Evolutionary conservation across 208 protist species (phyloP), one percentile per base, ranked within the genome.

Genomic region (Leptomonas pyrrhocoris): DNA sequence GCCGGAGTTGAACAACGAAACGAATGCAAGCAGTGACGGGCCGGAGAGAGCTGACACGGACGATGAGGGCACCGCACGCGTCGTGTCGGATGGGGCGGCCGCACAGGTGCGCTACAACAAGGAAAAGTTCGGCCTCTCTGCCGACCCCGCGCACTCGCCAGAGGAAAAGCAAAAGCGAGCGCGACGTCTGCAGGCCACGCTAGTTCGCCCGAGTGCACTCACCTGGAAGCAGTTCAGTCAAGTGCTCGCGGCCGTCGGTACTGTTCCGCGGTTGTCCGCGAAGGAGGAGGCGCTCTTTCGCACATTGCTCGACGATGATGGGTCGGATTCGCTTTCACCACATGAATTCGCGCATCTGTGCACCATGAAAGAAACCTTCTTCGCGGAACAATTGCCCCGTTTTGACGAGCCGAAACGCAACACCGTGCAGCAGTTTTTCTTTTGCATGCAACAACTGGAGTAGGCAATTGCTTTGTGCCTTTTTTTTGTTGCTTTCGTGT

Each of bases 401-500:
- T 94, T 87, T 38, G 62, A 61, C 23, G 81, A 87, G 71, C 78
- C 79, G 15, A 65, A 67, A 34, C 75, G 84, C 0, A 94, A 88
- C 58, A 36, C 61, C 0, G 58, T 94, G 8, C 88, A 94, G 66
- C 73, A 85, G 63, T 94, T 91, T 46, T 67, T 90, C 15, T 80
- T 76, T 56, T 94, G 88, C 66, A 91, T 94, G 85, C 88, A 92
- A 51, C 85, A 94, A 63, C 77, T 89, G 3, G 83, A 86, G 23
- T 90, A 62, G 54, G 5, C 3, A 3, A 60, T 16, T 13, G 21
- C 49, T 50, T n/a, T 56, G 53, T 23, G 21, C 63, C 23, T 57
- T 56, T 69, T 50, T 69, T 49, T 59, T 69, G 28, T 63, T 71
- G n/a, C 53, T 59, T 28, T 61, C 28, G 56, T 70, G 16, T 25